Evolutionary conservation across 1,284 basidiomycete species (phyloP), one percentile per base, ranked within the genome.

Genomic region (Naganishia sp.): DNA sequence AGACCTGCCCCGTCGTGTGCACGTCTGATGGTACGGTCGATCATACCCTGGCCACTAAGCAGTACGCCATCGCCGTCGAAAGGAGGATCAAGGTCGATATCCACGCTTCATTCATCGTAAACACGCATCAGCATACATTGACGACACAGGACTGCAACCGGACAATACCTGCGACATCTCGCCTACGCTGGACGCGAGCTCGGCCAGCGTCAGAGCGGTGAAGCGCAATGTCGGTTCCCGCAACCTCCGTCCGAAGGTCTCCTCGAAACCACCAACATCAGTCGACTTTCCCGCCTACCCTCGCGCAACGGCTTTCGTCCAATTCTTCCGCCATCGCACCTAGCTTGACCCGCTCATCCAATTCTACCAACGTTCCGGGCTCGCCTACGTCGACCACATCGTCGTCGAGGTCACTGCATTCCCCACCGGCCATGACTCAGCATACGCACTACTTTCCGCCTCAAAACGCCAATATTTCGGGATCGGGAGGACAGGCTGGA

Each of bases 201-300:
- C 4, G 47, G 32, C 17, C 6, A 39, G 35, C n/a, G 31, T 18
- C 23, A 60, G 32, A 31, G 18, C 31, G 47, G 21, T 28, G 21
- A 32, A 41, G 41, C 47, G 35, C n/a, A n/a, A 61, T 61, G 58
- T 47, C 58, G 58, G 47, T 47, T 51, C 39, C 47, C 17, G 58
- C 46, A 47, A 61, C 61, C 25, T 65, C 50, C 43, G 65, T 60
- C 47, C 57, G 65, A 50, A 31, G 65, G 39, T 66, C 65, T 2
- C 65, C 65, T 39, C 65, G 65, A 10, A 66, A 66, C 41, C 65
- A 62, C 50, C 64, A 52, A 52, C 64, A 55, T 52, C 56, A 41
- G 32, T 31, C 49, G 42, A 25, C 49, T 21, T 60, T 41, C 45
- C 47, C 55, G 18, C 49, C 64, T n/a, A 46, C 64, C 23, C 58